Evolutionary conservation across 2,329 filamentous ascomycete genomes (phyloP).

Genomic region (Pyrenochaeta sp.): DNA sequence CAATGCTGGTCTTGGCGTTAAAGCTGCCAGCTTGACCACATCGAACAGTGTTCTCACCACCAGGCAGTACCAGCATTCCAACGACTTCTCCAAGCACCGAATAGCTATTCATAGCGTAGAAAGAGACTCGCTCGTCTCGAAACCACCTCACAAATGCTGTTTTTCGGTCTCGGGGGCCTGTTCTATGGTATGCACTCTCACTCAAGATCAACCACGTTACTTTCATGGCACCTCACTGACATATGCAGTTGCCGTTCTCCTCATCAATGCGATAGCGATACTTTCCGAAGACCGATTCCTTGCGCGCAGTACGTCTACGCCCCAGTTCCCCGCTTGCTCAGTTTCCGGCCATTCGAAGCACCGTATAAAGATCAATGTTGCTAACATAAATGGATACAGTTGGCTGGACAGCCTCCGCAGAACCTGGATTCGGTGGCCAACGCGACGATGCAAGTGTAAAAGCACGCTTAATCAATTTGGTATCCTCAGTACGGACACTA

Average conservation of each 20-base stretch:
- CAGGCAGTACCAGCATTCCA: constrained; percentile 17
- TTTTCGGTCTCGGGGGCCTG: constrained; percentile 74
- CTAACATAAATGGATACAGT: constrained; percentile 60
- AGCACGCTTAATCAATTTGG: constrained; percentile 85
- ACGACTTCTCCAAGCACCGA: not conserved
- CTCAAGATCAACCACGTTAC: constrained; percentile 8
- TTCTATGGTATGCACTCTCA: constrained; percentile 68
- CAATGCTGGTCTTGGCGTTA: not conserved
- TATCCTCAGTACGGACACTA: constrained; percentile 86
- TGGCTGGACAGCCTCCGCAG: constrained; percentile 75
- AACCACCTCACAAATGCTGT: constrained; percentile 63
- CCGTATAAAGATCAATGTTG: not conserved
- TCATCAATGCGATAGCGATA: constrained; percentile 92
- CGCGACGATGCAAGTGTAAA: constrained; percentile 80
- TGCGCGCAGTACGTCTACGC: constrained; percentile 69
- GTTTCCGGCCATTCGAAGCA: too few species aligned
- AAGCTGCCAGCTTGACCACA: constrained; percentile 18
- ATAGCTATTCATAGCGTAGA: not conserved
- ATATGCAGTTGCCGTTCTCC: constrained; percentile 74
- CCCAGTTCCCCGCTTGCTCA: not conserved
- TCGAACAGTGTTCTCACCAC: constrained; percentile 26
- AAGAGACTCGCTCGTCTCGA: not conserved
- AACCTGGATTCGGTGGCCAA: constrained; percentile 78
- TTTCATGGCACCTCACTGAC: constrained; percentile 23
- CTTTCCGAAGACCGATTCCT: constrained; percentile 96